These are phyloP conservation scores for Novymonas esmeraldas DNA, from an alignment of 208 protist genomes.

Conservation along the genomic window DNA sequence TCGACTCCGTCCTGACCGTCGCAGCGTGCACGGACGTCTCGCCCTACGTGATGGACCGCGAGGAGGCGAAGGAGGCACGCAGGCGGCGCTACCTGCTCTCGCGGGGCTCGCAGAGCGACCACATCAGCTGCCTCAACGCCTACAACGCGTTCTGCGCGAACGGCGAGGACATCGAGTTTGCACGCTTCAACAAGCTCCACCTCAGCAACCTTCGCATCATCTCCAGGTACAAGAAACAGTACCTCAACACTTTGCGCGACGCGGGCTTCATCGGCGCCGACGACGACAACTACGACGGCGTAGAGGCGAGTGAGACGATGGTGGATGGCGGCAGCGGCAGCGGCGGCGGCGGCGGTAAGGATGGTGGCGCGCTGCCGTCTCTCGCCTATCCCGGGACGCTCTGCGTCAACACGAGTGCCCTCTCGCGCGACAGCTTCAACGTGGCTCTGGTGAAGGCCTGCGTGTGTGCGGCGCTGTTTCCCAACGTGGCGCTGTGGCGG, in stretches of 20 bases:
- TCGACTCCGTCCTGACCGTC: constrained; percentile 95
- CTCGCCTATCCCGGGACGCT: constrained; percentile 26
- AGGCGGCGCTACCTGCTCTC: constrained; percentile 59
- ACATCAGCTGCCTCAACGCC: constrained; percentile 84
- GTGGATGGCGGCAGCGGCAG: neutral
- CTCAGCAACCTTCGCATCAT: constrained; percentile 64
- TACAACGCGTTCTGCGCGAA: constrained; percentile 80
- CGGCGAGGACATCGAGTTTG: constrained; percentile 45
- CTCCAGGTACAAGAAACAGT: constrained; percentile 88
- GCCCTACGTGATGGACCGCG: constrained; percentile 66
- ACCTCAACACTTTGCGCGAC: constrained; percentile 68
- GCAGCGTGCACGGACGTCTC: constrained; percentile 83
- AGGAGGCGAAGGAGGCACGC: constrained; percentile 45
- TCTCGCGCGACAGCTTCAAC: constrained; percentile 64
- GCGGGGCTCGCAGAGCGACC: constrained; percentile 78
- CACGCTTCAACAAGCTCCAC: constrained; percentile 58
- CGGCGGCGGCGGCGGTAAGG: neutral
- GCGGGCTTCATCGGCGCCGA: constrained; percentile 48
- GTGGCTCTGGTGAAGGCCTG: constrained; percentile 89
- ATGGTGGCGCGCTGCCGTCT: neutral
- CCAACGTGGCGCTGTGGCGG: constrained; percentile 87
- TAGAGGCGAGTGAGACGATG: neutral
- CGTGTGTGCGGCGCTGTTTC: constrained; percentile 75
- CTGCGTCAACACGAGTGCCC: constrained; percentile 64
- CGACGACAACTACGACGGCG: neutral